Percentiles rank a stretch among this genome's conserved stretches.
Conservation (phyloP, 2,329 filamentous ascomycete species). For the Colletotrichum sp. region DNA sequence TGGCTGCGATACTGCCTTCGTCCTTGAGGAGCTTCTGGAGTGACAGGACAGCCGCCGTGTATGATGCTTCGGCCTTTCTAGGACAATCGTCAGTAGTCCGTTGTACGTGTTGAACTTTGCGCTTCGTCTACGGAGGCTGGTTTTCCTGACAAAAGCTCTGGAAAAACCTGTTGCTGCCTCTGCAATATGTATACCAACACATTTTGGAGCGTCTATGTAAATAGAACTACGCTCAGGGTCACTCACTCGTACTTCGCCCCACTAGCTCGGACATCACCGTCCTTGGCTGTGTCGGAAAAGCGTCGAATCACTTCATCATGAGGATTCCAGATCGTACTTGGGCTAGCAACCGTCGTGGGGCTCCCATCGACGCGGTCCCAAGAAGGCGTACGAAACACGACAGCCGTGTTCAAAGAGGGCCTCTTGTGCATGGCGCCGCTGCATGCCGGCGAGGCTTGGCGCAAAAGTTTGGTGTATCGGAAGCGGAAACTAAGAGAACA, state of each 20-base stretch:
- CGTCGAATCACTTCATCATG: constrained; percentile 24
- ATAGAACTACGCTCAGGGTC: background rate
- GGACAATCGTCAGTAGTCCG: background rate
- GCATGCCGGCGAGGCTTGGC: constrained; percentile 15
- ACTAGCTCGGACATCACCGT: background rate
- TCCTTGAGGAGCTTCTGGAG: constrained; percentile 24
- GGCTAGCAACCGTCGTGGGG: constrained; percentile 1
- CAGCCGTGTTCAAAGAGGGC: background rate
- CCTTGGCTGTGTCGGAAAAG: constrained; percentile 26
- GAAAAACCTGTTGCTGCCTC: background rate
- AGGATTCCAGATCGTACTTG: background rate
- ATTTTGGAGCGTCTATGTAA: background rate
- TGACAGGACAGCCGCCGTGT: constrained; percentile 22
- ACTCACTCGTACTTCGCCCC: background rate
- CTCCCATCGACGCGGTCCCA: constrained; percentile 8
- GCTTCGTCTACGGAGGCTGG: background rate
- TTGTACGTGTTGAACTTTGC: background rate
- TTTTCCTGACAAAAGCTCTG: background rate
- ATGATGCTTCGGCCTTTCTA: constrained; percentile 22
- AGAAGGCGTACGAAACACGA: constrained; percentile 13
- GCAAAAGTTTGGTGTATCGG: background rate
- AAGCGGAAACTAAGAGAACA: background rate
- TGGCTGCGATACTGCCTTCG: constrained; percentile 18
- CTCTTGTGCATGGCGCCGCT: constrained; percentile 4
- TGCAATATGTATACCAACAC: background rate